These are phyloP conservation scores for Cordyceps cateniannulata DNA, from an alignment of 2,329 filamentous ascomycete species.

Conservation along the genomic window DNA sequence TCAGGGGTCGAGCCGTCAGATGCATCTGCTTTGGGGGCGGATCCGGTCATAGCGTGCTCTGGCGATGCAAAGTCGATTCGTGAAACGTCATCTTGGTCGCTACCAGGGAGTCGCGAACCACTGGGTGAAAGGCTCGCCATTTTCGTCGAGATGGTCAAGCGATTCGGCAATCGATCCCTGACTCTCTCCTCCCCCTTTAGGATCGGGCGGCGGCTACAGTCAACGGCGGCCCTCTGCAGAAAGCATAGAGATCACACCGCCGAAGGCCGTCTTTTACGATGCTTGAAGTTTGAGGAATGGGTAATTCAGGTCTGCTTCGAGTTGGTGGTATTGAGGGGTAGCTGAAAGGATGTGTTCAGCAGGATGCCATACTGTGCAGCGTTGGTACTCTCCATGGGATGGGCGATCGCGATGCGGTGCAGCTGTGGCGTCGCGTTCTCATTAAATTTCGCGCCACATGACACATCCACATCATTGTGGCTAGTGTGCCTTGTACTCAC, in stretches of 20 bases:
- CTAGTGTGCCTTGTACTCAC: not conserved
- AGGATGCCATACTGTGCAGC: not conserved
- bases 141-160: not conserved
- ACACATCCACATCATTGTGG: conserved; percentile 10
- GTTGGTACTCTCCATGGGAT: not conserved
- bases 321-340: not conserved
- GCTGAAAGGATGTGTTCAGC: not conserved
- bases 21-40: conserved; percentile 10
- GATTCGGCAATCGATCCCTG: not conserved
- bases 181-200: not conserved
- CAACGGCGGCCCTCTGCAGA: not conserved
- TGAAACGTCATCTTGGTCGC: conserved; percentile 37
- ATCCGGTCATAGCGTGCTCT: conserved; percentile 23
- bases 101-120: conserved; percentile 49
- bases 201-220: not conserved
- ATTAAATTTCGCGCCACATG: conserved; percentile 6
- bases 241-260: not conserved
- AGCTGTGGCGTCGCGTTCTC: conserved; percentile 6
- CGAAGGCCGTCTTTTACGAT: not conserved
- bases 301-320: not conserved
- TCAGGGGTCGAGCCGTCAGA: conserved; percentile 19
- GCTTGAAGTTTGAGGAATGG: not conserved
- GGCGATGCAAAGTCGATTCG: conserved; percentile 34
- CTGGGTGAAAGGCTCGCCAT: conserved; percentile 47
- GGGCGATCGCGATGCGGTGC: conserved; percentile 4